Evolutionary conservation across 75 land plant species (phyloP).

Genomic region (Larix kaempferi): DNA sequence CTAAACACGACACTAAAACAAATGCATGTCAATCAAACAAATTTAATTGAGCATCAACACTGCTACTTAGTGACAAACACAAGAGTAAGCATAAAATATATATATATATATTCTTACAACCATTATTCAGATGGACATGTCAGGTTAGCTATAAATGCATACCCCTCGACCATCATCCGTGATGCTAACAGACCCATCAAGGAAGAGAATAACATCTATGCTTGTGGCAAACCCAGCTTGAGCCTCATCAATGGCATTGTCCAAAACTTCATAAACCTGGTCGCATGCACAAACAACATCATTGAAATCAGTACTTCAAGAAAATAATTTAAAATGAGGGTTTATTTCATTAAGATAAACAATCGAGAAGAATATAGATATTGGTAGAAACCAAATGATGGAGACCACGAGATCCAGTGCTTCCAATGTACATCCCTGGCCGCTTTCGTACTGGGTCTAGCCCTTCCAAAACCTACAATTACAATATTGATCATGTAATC

Average conservation of each 20-base stretch:
- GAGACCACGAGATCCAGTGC: conserved; percentile 94
- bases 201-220: conserved; percentile 61
- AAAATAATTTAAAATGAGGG: conserved; percentile 4
- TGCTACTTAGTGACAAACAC: neutral
- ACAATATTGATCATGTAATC: neutral
- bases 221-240: conserved; percentile 91
- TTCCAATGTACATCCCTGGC: conserved; percentile 99
- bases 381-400: conserved; percentile 80
- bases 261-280: conserved; percentile 79
- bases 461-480: conserved; percentile 81
- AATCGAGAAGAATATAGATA: neutral
- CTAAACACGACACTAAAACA: neutral
- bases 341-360: neutral
- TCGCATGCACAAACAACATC: neutral
- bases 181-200: conserved; percentile 86
- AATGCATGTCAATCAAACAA: neutral
- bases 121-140: neutral
- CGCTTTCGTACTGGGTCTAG: conserved; percentile 93
- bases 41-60: neutral
- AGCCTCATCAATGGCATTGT: conserved; percentile 96
- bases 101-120: neutral
- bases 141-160: conserved; percentile 13
- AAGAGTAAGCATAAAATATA: neutral
- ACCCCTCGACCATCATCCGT: conserved; percentile 98
- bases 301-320: neutral